Conservation (phyloP, 352 stramenopile species). For the Pythium utonaiense region DNA sequence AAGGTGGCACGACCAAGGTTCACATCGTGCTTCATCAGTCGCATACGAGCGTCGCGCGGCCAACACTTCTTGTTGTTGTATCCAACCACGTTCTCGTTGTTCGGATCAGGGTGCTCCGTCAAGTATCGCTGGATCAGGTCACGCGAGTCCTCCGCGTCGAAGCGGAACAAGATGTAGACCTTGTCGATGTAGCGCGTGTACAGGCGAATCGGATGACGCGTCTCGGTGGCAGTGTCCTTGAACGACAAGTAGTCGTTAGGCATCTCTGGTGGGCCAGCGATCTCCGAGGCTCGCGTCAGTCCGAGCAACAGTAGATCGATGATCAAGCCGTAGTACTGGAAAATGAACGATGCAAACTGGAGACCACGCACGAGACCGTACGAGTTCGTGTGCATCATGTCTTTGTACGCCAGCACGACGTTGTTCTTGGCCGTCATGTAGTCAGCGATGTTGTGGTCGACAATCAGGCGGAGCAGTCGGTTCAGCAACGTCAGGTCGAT, state of each 20-base stretch:
- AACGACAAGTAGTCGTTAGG: slow-evolving; percentile 99
- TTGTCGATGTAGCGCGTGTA: slow-evolving; percentile 99
- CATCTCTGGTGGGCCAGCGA: slow-evolving; percentile 95
- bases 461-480: slow-evolving; percentile 96
- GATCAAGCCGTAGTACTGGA: slow-evolving; percentile 99
- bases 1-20: slow-evolving; percentile 99
- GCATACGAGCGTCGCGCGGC: slow-evolving; percentile 98
- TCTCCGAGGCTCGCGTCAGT: slow-evolving; percentile 97
- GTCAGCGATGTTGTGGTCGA: slow-evolving; percentile 99
- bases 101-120: slow-evolving; percentile 99
- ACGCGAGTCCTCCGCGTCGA: slow-evolving; percentile 96
- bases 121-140: slow-evolving; percentile 99
- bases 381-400: slow-evolving; percentile 99
- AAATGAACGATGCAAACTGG: slow-evolving; percentile 97
- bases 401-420: slow-evolving; percentile 97
- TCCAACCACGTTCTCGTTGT: slow-evolving; percentile 99
- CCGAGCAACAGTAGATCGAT: slow-evolving; percentile 98
- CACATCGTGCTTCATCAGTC: slow-evolving; percentile 99
- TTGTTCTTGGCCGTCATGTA: slow-evolving; percentile 99
- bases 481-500: slow-evolving; percentile 99
- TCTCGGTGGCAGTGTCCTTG: slow-evolving; percentile 97
- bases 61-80: slow-evolving; percentile 99
- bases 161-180: slow-evolving; percentile 99
- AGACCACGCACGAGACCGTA: slow-evolving; percentile 99
- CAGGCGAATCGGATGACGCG: slow-evolving; percentile 97